Evolutionary conservation across 768 basidiomycete genomes (phyloP).

Genomic region (Podaxis mareebaensis): DNA sequence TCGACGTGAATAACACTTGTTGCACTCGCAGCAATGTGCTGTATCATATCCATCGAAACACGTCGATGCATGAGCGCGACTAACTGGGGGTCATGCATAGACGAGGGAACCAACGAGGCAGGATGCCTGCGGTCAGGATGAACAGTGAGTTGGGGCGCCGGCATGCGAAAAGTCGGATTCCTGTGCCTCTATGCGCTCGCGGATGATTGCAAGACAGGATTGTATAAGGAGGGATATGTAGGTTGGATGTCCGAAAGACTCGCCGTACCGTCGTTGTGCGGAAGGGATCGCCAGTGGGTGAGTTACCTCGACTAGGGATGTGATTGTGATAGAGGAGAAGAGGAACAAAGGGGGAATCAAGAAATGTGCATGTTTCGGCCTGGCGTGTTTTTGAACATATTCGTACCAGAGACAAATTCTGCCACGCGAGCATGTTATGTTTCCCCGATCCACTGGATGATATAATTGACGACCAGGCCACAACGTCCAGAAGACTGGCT

Average conservation of each 20-base stretch:
- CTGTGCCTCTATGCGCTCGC: not conserved
- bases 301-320: conserved; percentile 44
- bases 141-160: not conserved
- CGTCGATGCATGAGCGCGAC: conserved; percentile 75
- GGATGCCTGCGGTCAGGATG: conserved; percentile 52
- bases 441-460: conserved; percentile 7
- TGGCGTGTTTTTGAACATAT: conserved; percentile 18
- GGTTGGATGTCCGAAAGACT: conserved; percentile 30
- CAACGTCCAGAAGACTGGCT: not conserved
- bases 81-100: conserved; percentile 78
- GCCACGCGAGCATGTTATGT: conserved; percentile 12
- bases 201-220: conserved; percentile 10
- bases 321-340: conserved; percentile 28
- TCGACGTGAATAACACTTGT: conserved; percentile 74
- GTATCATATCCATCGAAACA: conserved; percentile 84
- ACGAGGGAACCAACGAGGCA: conserved; percentile 78
- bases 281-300: conserved; percentile 21
- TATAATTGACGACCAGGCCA: not conserved
- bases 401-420: conserved; percentile 14
- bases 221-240: conserved; percentile 25
- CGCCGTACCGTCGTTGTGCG: conserved; percentile 15
- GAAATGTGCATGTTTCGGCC: conserved; percentile 13
- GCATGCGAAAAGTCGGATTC: not conserved
- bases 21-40: conserved; percentile 79
- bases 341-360: conserved; percentile 20